These are phyloP conservation scores for Trypanosoma rangeli DNA, from an alignment of 208 protist species.

Conservation along the genomic window DNA sequence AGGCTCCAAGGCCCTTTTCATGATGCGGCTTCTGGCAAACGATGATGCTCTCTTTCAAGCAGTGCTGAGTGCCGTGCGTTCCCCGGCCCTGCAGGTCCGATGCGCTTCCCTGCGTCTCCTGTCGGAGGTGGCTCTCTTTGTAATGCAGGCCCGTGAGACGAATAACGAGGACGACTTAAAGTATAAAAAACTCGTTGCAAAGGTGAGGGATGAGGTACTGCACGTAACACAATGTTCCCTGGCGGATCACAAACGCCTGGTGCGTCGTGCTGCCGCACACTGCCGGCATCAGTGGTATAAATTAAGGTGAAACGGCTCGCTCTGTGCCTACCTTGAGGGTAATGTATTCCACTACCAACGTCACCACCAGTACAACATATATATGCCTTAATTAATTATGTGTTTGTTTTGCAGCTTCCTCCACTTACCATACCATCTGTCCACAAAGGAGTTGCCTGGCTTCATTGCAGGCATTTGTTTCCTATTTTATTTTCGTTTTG, in stretches of 20 bases:
- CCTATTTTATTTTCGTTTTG: not conserved
- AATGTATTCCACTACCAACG: not conserved
- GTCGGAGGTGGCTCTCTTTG: slow-evolving; percentile 19
- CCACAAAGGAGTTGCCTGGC: slow-evolving; percentile 1
- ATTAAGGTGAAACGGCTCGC: slow-evolving; percentile 30
- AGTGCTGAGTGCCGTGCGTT: slow-evolving; percentile 13
- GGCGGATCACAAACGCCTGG: slow-evolving; percentile 56
- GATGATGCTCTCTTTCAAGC: slow-evolving; percentile 9
- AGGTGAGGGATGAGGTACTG: slow-evolving; percentile 33
- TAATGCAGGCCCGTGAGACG: not conserved
- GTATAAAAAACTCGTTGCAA: not conserved
- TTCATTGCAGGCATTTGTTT: slow-evolving; percentile 11
- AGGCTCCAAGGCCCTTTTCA: slow-evolving; percentile 16
- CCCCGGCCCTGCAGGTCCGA: slow-evolving; percentile 7
- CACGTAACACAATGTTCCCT: slow-evolving; percentile 34
- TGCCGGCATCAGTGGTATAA: slow-evolving; percentile 70
- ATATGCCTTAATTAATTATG: not conserved
- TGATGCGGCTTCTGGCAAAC: slow-evolving; percentile 4
- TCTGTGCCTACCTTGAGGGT: not conserved
- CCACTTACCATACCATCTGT: too few relatives aligned
- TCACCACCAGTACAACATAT: not conserved
- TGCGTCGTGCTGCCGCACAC: slow-evolving; percentile 52
- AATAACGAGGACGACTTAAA: slow-evolving; percentile 9
- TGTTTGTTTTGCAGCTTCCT: too few relatives aligned
- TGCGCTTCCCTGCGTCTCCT: slow-evolving; percentile 23